Evolutionary conservation across 345 rosid species (phyloP), one percentile per base, ranked within the genome.

Genomic region (Eucalyptus victrix): DNA sequence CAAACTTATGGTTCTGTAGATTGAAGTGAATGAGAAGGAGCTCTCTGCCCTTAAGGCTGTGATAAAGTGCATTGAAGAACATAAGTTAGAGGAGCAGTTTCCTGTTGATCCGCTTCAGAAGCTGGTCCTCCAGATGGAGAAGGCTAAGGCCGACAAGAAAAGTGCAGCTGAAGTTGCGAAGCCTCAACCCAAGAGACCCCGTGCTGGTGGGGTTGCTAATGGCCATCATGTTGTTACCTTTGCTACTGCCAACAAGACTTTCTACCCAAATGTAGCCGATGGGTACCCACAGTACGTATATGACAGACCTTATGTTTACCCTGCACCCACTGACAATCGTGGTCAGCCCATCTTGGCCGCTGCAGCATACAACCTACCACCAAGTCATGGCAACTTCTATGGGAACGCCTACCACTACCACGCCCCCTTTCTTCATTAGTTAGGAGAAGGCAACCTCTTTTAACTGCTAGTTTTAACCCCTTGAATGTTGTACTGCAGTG

Each of bases 61-160:
- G 89, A 94, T 96, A 83, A 98, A 96, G 92, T 96, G 99, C 94
- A 92, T 98, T n/a, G 99, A 98, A 90, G 99, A 98, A 92, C 99
- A 96, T 89, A 96, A 91, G 92, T 97, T 98, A 34, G 99, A 97
- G 94, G 98, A 93, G 91, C 97, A 93, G 88, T 98, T 94, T 91
- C 96, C 97, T 28, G 89, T 89, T 32, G 99, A 95, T 54, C 93
- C 94, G 28, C 97, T 98, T 88, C 96, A 96, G 80, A 94, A 95
- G 88, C 93, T 94, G 86, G 93, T 98, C 89, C 89, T 95, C 87
- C 96, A 94, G 92, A 95, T 98, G 26, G 99, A 97, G 97, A 98
- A 98, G 92, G 97, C 96, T 62, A 98, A 97, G 93, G 97, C 97
- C 14, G 99, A 97, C 91, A 97, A 94, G 94, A 97, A 96, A 91